These are phyloP conservation scores for Fonsecaea pedrosoi DNA, from an alignment of 2,329 filamentous ascomycete species.

Conservation along the genomic window DNA sequence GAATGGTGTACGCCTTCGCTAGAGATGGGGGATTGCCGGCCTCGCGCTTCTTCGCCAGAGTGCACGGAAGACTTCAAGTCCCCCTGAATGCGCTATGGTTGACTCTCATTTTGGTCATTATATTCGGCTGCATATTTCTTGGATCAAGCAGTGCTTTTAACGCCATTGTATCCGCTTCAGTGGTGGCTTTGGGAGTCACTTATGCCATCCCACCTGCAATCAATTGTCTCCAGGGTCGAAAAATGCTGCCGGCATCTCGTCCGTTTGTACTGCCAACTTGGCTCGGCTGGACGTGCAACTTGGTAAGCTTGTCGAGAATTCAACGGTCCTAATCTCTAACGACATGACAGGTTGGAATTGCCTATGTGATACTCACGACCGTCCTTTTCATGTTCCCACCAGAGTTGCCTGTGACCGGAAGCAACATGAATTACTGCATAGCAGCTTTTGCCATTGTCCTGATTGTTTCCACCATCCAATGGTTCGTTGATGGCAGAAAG, in stretches of 20 bases:
- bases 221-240: constrained; percentile 70
- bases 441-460: constrained; percentile 65
- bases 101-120: constrained; percentile 65
- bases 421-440: constrained; percentile 69
- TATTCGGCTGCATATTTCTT: constrained; percentile 74
- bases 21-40: constrained; percentile 66
- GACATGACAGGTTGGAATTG: constrained; percentile 59
- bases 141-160: constrained; percentile 73
- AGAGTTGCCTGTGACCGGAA: constrained; percentile 65
- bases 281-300: constrained; percentile 67
- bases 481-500: constrained; percentile 66
- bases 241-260: constrained; percentile 66
- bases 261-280: constrained; percentile 62
- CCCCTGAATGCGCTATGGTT: constrained; percentile 71
- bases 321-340: constrained; percentile 23
- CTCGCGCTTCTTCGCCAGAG: constrained; percentile 58
- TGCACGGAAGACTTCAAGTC: constrained; percentile 67
- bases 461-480: constrained; percentile 63
- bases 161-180: constrained; percentile 72
- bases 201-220: constrained; percentile 77
- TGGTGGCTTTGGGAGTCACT: constrained; percentile 73
- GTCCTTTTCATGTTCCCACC: constrained; percentile 79
- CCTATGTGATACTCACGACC: constrained; percentile 72
- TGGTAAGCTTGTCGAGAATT: constrained; percentile 45
- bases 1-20: constrained; percentile 73